Evolutionary conservation across 2,329 filamentous ascomycete genomes (phyloP).

Genomic region (Paraconiothyrium sp.): DNA sequence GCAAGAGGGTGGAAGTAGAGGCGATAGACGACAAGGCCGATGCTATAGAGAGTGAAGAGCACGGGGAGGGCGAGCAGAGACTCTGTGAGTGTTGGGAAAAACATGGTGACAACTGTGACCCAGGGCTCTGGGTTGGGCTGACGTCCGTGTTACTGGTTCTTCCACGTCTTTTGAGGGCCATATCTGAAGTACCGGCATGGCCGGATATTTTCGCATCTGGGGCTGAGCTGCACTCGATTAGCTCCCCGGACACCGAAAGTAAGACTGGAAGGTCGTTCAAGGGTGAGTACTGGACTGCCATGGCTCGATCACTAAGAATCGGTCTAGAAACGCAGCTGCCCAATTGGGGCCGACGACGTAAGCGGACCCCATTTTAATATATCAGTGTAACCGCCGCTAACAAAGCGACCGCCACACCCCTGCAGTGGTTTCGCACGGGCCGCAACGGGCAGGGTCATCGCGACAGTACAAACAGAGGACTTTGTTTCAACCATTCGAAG

Average conservation of each 20-base stretch:
- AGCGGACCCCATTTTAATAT: background rate
- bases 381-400: background rate
- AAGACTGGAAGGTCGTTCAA: too few relatives aligned
- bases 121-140: background rate
- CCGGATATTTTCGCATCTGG: background rate
- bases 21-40: slow-evolving; percentile 17
- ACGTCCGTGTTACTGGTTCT: background rate
- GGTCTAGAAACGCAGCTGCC: background rate
- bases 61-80: slow-evolving; percentile 1
- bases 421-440: background rate
- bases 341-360: background rate
- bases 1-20: slow-evolving; percentile 19
- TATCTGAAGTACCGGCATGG: background rate
- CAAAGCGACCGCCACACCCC: background rate
- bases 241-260: too few relatives aligned
- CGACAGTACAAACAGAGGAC: background rate
- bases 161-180: slow-evolving; percentile 2
- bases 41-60: slow-evolving; percentile 3
- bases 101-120: background rate
- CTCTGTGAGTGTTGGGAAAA: background rate
- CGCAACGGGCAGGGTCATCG: background rate
- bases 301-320: too few relatives aligned
- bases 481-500: background rate
- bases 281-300: too few relatives aligned
- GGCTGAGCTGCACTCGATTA: too few relatives aligned